Conservation (phyloP, 2,329 filamentous ascomycete species). For the Apiospora pterosperma region DNA sequence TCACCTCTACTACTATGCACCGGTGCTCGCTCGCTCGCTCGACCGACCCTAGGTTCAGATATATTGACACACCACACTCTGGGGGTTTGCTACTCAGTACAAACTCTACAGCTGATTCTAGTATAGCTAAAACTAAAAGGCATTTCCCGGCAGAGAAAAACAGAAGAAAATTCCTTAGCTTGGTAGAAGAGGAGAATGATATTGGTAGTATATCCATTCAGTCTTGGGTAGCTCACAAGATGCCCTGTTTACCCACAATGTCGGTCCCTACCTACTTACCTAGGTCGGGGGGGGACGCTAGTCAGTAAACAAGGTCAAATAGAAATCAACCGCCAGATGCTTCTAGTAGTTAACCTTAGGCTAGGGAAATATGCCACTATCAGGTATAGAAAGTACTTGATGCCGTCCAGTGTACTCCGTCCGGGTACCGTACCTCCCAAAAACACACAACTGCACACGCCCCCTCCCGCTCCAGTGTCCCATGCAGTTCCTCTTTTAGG, state of each 20-base stretch:
- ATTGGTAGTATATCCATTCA: not conserved
- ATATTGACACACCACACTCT: not conserved
- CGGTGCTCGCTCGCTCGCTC: not conserved
- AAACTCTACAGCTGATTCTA: not conserved
- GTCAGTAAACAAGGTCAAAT: not conserved
- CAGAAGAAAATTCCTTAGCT: too few species aligned
- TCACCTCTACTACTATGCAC: not conserved
- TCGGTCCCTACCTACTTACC: not conserved
- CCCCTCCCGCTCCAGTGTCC: not conserved
- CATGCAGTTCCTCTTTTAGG: slow-evolving; percentile 5
- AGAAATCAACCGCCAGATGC: too few species aligned
- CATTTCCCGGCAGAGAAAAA: not conserved
- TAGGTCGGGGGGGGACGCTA: not conserved
- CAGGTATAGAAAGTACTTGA: not conserved
- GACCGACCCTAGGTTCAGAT: not conserved
- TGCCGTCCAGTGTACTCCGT: not conserved
- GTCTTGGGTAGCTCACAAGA: not conserved
- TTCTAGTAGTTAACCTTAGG: not conserved
- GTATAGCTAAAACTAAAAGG: not conserved
- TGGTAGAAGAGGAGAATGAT: not conserved
- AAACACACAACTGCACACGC: not conserved
- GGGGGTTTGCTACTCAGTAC: not conserved
- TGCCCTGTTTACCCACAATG: slow-evolving; percentile 2
- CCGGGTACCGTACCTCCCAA: not conserved
- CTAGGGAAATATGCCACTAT: not conserved